These are phyloP conservation scores for Aciculosporium take DNA, from an alignment of 2,329 filamentous ascomycete genomes.

Conservation along the genomic window DNA sequence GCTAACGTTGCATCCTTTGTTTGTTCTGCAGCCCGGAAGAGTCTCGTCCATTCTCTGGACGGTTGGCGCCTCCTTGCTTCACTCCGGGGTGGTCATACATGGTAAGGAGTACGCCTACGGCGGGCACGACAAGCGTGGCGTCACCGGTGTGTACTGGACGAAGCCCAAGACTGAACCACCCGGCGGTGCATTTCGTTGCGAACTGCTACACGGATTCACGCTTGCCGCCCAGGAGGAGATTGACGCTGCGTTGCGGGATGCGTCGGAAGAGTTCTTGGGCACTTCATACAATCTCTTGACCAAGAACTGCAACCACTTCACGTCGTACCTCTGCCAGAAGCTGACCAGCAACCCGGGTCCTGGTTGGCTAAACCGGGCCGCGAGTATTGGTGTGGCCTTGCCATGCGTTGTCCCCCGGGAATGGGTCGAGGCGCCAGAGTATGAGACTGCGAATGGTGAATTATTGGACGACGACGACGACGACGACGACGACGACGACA, in stretches of 20 bases:
- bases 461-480: slow-evolving; percentile 44
- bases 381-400: slow-evolving; percentile 66
- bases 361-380: slow-evolving; percentile 67
- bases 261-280: slow-evolving; percentile 60
- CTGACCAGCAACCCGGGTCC: slow-evolving; percentile 59
- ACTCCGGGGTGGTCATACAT: slow-evolving; percentile 72
- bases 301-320: slow-evolving; percentile 84
- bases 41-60: slow-evolving; percentile 67
- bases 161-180: slow-evolving; percentile 57
- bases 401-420: slow-evolving; percentile 72
- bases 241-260: slow-evolving; percentile 51
- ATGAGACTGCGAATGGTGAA: slow-evolving; percentile 57
- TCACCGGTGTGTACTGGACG: slow-evolving; percentile 77
- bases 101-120: slow-evolving; percentile 75
- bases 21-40: slow-evolving; percentile 45
- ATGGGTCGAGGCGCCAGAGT: slow-evolving; percentile 69
- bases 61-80: slow-evolving; percentile 61
- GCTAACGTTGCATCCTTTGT: slow-evolving; percentile 1
- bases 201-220: slow-evolving; percentile 68
- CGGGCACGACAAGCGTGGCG: slow-evolving; percentile 54
- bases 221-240: slow-evolving; percentile 56
- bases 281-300: slow-evolving; percentile 69
- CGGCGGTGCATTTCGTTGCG: slow-evolving; percentile 60
- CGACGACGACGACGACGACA: slow-evolving; percentile 42
- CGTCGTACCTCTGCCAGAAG: slow-evolving; percentile 57